Evolutionary conservation across 1,284 basidiomycete genomes (phyloP).

Genomic region (Leccinum griseonigrum): DNA sequence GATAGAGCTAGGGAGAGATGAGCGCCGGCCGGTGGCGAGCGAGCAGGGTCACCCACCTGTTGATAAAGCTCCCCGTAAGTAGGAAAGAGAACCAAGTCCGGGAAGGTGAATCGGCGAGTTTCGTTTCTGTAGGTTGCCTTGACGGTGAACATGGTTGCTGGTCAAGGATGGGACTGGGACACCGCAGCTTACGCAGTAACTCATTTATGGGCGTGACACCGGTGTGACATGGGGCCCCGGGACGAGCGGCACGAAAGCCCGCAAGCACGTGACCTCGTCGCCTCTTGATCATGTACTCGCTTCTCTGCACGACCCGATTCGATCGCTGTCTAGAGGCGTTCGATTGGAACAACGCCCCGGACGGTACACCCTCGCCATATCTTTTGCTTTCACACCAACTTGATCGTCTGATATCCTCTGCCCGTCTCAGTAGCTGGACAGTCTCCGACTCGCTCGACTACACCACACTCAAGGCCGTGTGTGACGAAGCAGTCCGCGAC

Average conservation of each 20-base stretch:
- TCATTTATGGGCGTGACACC: conserved; percentile 26
- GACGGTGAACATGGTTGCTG: conserved; percentile 49
- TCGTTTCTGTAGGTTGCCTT: conserved; percentile 53
- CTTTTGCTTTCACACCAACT: conserved; percentile 58
- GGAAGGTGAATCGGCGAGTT: conserved; percentile 47
- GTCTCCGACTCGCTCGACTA: conserved; percentile 38
- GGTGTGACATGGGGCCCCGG: conserved; percentile 11
- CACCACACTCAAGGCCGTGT: conserved; percentile 38
- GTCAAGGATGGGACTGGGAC: conserved; percentile 17
- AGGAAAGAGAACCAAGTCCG: conserved; percentile 40
- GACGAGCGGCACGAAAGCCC: not conserved
- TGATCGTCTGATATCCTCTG: conserved; percentile 53
- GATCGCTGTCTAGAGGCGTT: conserved; percentile 47
- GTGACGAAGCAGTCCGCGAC: conserved; percentile 41
- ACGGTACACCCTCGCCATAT: conserved; percentile 49
- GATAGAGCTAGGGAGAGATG: conserved; percentile 50
- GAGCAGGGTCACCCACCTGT: conserved; percentile 37
- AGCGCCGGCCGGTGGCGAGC: conserved; percentile 15
- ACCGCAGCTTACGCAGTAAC: conserved; percentile 19
- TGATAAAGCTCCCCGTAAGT: conserved; percentile 40
- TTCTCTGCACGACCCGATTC: conserved; percentile 39
- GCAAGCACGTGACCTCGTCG: not conserved
- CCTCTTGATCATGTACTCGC: conserved; percentile 1
- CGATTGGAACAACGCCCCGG: conserved; percentile 55
- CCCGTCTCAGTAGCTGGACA: conserved; percentile 49